Evolutionary conservation across 805 yeast genomes (phyloP), one percentile per base, ranked within the genome.

Genomic region (Ogataea haglerorum): DNA sequence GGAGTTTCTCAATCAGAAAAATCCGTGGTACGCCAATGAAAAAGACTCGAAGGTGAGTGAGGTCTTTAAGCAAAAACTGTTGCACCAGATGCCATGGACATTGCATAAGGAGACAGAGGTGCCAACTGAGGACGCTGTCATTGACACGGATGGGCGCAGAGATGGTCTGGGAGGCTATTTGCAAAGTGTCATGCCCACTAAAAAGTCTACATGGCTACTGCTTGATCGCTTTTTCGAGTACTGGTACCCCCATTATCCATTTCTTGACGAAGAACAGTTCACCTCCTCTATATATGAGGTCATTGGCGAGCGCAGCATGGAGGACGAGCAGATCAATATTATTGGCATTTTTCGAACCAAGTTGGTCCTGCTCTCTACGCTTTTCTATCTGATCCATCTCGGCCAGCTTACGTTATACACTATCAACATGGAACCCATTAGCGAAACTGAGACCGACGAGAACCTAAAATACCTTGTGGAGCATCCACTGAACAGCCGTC

Each of bases 191-290:
- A 48, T 73, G 6, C 80, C 81, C 0, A 47, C 58, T 4, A 60
- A 54, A 31, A 58, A 55, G 16, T 60, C 69, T 2, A 54, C 69
- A 5, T 72, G 72, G 70, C 49, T 65, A 23, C 61, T 72, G 21
- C 38, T 75, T 17, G 61, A 63, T 14, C 48, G 75, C 3, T 76
- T 65, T 49, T 75, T 72, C 54, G 50, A 52, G 15, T 61, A 59
- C 47, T 49, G 74, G 6, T 72, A 73, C 49, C 75, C 78, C 2
- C 73, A 68, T 46, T 62, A 67, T 58, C 80, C 81, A 1, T 72
- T 57, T 35, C 30, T 75, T 15, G 76, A 72, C 42, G 65, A 68
- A 42, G 48, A 44, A 3, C 48, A 52, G 26, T 74, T 74, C 39
- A 35, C 47, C 2, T 52, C 51, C 3, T 49, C 52, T 5, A 52